Evolutionary conservation across 495 filamentous ascomycete genomes (phyloP).

Genomic region (Penicillium cosmopolitanum): DNA sequence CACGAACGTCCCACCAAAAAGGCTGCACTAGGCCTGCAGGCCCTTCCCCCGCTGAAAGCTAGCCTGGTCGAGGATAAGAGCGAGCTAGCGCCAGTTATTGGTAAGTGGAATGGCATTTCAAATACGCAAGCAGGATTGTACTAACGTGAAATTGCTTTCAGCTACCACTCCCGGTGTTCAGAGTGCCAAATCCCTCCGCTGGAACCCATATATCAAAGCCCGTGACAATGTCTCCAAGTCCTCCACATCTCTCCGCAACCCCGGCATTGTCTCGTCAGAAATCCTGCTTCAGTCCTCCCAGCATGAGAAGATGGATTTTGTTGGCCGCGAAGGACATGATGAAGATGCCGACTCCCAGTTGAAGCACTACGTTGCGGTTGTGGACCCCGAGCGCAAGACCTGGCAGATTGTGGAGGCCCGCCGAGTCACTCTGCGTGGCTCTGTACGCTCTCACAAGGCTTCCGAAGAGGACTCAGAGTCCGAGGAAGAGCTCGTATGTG

Average conservation of each 20-base stretch:
- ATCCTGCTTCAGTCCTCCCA: conserved; percentile 79
- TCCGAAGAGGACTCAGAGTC: conserved; percentile 40
- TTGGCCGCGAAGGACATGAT: conserved; percentile 68
- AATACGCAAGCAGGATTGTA: not conserved
- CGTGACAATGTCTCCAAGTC: conserved; percentile 42
- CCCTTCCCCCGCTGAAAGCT: conserved; percentile 51
- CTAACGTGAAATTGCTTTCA: conserved; percentile 34
- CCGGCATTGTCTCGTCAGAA: conserved; percentile 53
- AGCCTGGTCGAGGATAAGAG: conserved; percentile 60
- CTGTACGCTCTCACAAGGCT: conserved; percentile 57
- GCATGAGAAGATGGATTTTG: conserved; percentile 80
- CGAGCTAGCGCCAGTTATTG: conserved; percentile 65
- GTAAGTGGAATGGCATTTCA: conserved; percentile 16
- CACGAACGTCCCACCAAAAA: conserved; percentile 65
- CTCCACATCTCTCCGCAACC: conserved; percentile 45
- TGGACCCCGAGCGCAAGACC: conserved; percentile 71
- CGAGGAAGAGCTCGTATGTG: conserved; percentile 43
- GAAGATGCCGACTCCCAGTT: conserved; percentile 65
- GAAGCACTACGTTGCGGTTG: conserved; percentile 86
- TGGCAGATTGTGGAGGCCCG: conserved; percentile 76
- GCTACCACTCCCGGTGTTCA: conserved; percentile 71
- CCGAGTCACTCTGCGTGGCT: conserved; percentile 71
- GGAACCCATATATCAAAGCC: conserved; percentile 65
- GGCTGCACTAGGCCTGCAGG: conserved; percentile 54
- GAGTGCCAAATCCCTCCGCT: conserved; percentile 56